These are phyloP conservation scores for Torrubiellomyces zombiae DNA, from an alignment of 2,329 filamentous ascomycete genomes.

Conservation along the genomic window DNA sequence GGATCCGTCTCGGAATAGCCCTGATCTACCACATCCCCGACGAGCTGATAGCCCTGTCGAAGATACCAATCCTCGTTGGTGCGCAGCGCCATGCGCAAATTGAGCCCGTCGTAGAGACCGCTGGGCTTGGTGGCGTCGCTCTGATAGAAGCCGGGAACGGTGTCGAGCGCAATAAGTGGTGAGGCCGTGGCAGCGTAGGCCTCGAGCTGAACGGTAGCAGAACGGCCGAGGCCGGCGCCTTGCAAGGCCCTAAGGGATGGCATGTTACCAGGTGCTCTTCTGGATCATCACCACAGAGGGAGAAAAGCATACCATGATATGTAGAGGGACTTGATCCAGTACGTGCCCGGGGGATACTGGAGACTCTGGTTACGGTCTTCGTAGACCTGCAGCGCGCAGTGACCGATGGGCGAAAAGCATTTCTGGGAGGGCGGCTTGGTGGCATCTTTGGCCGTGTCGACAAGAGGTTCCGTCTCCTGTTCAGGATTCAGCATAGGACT, in stretches of 20 bases:
- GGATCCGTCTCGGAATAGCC: conserved; percentile 7
- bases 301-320: conserved; percentile 15
- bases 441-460: conserved; percentile 16
- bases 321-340: conserved; percentile 24
- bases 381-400: conserved; percentile 20
- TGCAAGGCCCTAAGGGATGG: conserved; percentile 14
- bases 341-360: conserved; percentile 14
- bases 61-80: conserved; percentile 16
- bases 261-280: neutral
- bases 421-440: conserved; percentile 13
- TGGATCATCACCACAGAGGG: too few relatives aligned
- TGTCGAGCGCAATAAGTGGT: conserved; percentile 21
- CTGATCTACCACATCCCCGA: conserved; percentile 5
- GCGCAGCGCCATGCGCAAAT: conserved; percentile 10
- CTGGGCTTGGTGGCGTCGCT: conserved; percentile 8
- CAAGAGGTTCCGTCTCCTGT: conserved; percentile 16
- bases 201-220: conserved; percentile 19
- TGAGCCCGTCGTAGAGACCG: conserved; percentile 12
- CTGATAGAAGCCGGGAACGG: conserved; percentile 13
- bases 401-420: conserved; percentile 21
- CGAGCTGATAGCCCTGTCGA: conserved; percentile 11
- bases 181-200: conserved; percentile 12
- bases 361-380: conserved; percentile 14
- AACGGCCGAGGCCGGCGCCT: conserved; percentile 17
- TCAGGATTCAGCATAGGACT: too few relatives aligned